phyloP scores from a whole-genome alignment of 2,329 filamentous ascomycete genomes.

The Rhinocladiella mackenziei region DNA sequence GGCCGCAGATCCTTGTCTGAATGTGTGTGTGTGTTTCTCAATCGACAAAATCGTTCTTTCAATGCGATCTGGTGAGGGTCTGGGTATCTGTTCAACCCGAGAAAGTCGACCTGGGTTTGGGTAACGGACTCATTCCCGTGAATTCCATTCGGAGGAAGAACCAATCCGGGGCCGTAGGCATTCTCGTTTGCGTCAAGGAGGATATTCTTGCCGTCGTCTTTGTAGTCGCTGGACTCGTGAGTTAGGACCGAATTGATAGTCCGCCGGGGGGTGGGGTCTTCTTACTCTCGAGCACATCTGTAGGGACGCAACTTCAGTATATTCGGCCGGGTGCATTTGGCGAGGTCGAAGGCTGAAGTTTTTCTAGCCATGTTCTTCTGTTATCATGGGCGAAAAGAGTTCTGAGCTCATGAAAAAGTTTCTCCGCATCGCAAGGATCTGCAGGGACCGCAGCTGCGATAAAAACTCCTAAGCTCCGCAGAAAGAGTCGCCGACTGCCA shows the following conservation, averaged over 20 bases:
- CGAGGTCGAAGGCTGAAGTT: conserved; percentile 62
- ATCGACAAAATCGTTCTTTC: conserved; percentile 78
- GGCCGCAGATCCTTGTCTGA: conserved; percentile 69
- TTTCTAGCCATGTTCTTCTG: conserved; percentile 15
- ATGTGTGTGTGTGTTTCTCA: conserved; percentile 82
- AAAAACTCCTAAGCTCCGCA: too few relatives aligned
- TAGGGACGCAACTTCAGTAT: conserved; percentile 74
- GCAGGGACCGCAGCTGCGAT: background rate
- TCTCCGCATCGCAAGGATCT: background rate
- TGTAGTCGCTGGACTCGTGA: conserved; percentile 73
- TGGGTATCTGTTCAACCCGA: conserved; percentile 87
- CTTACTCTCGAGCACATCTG: conserved; percentile 76
- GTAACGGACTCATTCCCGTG: conserved; percentile 39
- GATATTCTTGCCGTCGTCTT: conserved; percentile 93
- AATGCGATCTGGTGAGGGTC: conserved; percentile 88
- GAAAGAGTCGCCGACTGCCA: background rate
- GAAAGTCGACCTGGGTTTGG: conserved; percentile 65
- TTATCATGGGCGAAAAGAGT: conserved; percentile 1
- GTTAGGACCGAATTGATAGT: conserved; percentile 28
- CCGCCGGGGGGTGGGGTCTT: conserved; percentile 15
- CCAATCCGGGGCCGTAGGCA: conserved; percentile 79
- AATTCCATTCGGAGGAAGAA: conserved; percentile 43
- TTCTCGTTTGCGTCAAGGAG: conserved; percentile 98
- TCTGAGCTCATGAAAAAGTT: background rate
- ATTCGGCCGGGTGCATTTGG: conserved; percentile 71